phyloP scores from a whole-genome alignment of 306 rosid species.

The Abrus pulchellus region DNA sequence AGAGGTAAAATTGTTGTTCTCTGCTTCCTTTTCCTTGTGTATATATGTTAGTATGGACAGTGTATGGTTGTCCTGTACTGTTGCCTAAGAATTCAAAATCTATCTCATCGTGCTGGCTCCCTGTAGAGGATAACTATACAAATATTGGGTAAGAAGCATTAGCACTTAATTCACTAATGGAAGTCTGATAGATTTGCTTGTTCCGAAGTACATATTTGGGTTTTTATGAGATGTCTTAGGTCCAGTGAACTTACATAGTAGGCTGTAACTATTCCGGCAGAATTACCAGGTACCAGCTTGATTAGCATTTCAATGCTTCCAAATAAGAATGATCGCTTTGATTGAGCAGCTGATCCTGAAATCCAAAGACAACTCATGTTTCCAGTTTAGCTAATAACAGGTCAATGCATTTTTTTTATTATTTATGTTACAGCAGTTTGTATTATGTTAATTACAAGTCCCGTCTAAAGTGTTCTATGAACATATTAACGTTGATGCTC shows the following conservation, averaged over 20 bases:
- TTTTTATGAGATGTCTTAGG: constrained; percentile 19
- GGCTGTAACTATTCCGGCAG: constrained; percentile 83
- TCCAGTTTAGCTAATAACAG: constrained; percentile 28
- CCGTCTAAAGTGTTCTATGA: not conserved
- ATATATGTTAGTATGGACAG: constrained; percentile 71
- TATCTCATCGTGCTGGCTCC: constrained; percentile 78
- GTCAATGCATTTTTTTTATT: not conserved
- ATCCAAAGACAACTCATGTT: constrained; percentile 25
- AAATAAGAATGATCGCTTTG: constrained; percentile 73
- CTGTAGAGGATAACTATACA: constrained; percentile 69
- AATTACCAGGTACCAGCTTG: constrained; percentile 76
- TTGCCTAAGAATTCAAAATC: constrained; percentile 85
- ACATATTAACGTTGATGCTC: constrained; percentile 24
- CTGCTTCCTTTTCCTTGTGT: constrained; percentile 68
- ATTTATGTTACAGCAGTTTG: not conserved
- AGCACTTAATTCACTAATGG: constrained; percentile 17
- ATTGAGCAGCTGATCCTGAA: constrained; percentile 76
- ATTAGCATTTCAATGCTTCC: constrained; percentile 81
- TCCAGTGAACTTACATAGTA: constrained; percentile 65
- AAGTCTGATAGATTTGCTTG: constrained; percentile 9
- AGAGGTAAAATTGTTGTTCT: constrained; percentile 76
- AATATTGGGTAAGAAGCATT: constrained; percentile 42
- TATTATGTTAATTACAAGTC: constrained; percentile 7
- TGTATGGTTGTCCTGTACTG: constrained; percentile 78
- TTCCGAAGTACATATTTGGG: not conserved